Evolutionary conservation across 768 basidiomycete species (phyloP).

Genomic region (Mycena galericulata): DNA sequence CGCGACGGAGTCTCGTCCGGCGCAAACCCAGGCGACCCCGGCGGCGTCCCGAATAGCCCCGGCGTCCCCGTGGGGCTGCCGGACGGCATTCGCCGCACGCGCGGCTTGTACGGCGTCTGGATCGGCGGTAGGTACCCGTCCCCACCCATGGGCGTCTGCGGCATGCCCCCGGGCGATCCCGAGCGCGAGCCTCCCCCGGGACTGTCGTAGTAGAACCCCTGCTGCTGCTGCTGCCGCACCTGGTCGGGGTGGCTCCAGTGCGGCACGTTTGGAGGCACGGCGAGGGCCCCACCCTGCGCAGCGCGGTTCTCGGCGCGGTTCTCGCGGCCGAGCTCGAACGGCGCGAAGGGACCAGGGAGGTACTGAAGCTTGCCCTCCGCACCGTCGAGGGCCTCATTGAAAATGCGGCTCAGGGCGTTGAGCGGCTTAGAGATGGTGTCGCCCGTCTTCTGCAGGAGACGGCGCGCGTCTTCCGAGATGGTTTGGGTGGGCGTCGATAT

Average conservation of each 20-base stretch:
- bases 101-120: constrained; percentile 81
- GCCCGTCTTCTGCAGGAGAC: constrained; percentile 90
- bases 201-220: constrained; percentile 34
- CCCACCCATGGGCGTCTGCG: constrained; percentile 54
- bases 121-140: constrained; percentile 53
- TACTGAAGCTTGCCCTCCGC: constrained; percentile 74
- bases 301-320: constrained; percentile 44
- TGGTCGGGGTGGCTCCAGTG: constrained; percentile 57
- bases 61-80: constrained; percentile 17
- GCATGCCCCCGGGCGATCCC: constrained; percentile 41
- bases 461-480: constrained; percentile 78
- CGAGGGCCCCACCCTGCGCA: constrained; percentile 45
- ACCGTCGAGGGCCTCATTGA: constrained; percentile 84
- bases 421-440: constrained; percentile 92
- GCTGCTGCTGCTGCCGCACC: constrained; percentile 41
- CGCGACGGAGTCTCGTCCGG: constrained; percentile 68
- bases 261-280: constrained; percentile 45
- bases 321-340: constrained; percentile 72
- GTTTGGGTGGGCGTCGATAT: constrained; percentile 68
- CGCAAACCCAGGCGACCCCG: constrained; percentile 48
- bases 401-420: constrained; percentile 89
- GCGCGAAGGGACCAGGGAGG: constrained; percentile 77
- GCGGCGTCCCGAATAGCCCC: constrained; percentile 42
- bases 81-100: constrained; percentile 66
- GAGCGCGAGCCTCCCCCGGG: constrained; percentile 13